Evolutionary conservation across 108 stramenopile species (phyloP), one percentile per base, ranked within the genome.

Genomic region (Pseudonitzschia pungens): DNA sequence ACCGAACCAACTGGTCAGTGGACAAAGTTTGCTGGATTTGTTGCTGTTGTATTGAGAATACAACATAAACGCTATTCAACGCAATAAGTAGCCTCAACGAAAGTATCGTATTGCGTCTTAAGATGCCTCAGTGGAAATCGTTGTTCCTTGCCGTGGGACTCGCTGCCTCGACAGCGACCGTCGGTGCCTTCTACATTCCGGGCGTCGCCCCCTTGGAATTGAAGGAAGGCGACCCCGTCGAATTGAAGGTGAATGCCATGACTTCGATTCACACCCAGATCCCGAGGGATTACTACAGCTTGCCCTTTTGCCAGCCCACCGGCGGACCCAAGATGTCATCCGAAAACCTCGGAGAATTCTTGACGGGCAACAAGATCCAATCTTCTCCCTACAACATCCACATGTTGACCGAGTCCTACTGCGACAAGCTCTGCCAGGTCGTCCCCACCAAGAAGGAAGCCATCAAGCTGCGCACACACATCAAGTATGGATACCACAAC

Each of bases 281-380:
- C 36, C 97, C 97, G 44, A 93, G 85, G 81, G 95, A 96, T 69
- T 98, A 95, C 86, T 99, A 99, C 81, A 78, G 84, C 45, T 80
- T 97, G 45, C 96, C 97, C 64, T 98, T 95, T 86, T 99, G 99
- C 83, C 71, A 74, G 27, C 98, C 99, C 26, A 69, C 77, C 28
- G 93, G 88, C 9, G 96, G 96, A n/a, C 88, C 91, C 27, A 86
- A 87, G 60, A 91, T 91, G 91, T 90, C 90, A 5, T 85, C 86
- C 21, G 92, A 91, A 75, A 93, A 91, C 69, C 83, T 98, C 52
- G 95, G 96, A 53, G 89, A 92, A 86, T 96, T 96, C 80, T 67
- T 99, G 45, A 96, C 95, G 1, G 99, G 99, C 12, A 96, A 98
- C 75, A 94, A 96, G 62, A 97, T 99, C 69, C 97, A 99, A 70